Conservation (phyloP, 345 rosid species). For the Boechera retrofracta region DNA sequence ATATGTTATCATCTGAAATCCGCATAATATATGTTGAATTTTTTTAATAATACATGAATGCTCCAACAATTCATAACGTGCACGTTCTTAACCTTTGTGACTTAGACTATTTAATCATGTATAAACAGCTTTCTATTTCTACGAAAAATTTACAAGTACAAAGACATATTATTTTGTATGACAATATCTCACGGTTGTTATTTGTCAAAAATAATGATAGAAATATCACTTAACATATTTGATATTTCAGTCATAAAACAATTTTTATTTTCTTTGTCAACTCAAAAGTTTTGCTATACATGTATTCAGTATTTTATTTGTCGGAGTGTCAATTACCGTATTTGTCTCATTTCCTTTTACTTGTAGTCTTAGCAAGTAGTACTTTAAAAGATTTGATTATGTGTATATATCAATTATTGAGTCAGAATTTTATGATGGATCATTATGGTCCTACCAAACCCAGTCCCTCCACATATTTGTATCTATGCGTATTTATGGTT, state of each 20-base stretch:
- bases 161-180: not conserved
- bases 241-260: too few species aligned
- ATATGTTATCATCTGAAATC: not conserved
- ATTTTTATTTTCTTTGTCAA: too few species aligned
- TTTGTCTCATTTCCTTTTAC: conserved; percentile 13
- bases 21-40: not conserved
- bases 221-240: not conserved
- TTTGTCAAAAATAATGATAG: not conserved
- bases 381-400: not conserved
- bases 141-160: not conserved
- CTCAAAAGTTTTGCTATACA: not conserved
- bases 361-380: not conserved
- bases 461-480: conserved; percentile 1
- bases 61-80: not conserved
- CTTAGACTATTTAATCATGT: too few species aligned
- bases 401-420: not conserved
- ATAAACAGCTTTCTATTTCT: too few species aligned
- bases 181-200: not conserved
- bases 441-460: conserved; percentile 22
- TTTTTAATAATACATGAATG: not conserved
- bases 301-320: not conserved
- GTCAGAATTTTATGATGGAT: conserved; percentile 8
- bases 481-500: conserved; percentile 16
- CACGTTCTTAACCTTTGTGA: not conserved
- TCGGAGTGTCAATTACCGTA: not conserved